Conservation (phyloP, 225 moss, liverwort and hornwort genomes). For the Pseudisothecium myosuroides region DNA sequence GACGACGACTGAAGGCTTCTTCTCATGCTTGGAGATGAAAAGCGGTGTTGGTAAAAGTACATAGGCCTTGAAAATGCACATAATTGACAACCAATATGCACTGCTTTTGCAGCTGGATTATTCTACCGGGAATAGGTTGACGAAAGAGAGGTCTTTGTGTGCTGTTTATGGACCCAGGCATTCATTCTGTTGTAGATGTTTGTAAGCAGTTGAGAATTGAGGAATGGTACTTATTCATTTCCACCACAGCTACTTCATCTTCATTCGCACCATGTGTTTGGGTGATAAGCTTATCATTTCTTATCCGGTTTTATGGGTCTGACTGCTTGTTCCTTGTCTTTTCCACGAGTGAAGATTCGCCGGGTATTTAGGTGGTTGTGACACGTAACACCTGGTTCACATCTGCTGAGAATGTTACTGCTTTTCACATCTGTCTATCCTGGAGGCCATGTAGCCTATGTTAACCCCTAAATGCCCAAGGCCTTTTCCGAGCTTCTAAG, state of each 20-base stretch:
- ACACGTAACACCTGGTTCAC: neutral
- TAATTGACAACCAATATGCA: neutral
- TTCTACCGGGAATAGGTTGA: neutral
- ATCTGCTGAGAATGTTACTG: neutral
- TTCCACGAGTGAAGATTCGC: neutral
- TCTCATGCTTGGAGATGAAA: neutral
- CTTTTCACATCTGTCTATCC: neutral
- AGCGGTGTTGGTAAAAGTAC: neutral
- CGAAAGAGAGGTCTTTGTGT: neutral
- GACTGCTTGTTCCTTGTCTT: neutral
- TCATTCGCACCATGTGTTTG: neutral
- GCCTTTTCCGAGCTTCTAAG: too few relatives aligned
- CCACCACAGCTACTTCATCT: neutral
- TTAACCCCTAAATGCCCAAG: too few relatives aligned
- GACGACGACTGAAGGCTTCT: neutral
- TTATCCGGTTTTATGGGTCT: neutral
- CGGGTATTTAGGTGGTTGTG: neutral
- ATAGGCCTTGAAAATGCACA: constrained; percentile 15
- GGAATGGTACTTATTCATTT: neutral
- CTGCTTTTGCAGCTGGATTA: neutral
- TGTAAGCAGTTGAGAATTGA: neutral
- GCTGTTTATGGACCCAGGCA: neutral
- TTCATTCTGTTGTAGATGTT: neutral
- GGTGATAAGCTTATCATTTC: neutral
- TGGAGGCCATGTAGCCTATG: neutral